phyloP scores from a whole-genome alignment of 2,329 filamentous ascomycete genomes.

The Bertia moriformis region DNA sequence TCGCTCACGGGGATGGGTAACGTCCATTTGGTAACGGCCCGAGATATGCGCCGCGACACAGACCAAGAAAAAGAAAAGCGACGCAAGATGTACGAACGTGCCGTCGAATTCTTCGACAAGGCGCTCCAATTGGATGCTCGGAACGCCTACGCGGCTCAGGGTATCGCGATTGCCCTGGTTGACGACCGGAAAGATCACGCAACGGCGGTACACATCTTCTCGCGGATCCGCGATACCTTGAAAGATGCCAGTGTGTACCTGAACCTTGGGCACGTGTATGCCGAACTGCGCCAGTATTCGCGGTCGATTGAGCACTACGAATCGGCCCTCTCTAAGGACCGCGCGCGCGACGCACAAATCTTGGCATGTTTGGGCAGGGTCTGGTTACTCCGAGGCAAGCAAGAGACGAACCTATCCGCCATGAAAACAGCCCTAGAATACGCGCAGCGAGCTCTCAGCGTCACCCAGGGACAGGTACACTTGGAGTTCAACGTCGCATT shows the following conservation, averaged over 20 bases:
- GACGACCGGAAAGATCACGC: conserved; percentile 88
- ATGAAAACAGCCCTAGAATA: conserved; percentile 41
- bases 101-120: conserved; percentile 97
- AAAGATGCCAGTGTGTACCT: conserved; percentile 79
- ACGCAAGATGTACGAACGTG: conserved; percentile 71
- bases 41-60: conserved; percentile 85
- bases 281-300: conserved; percentile 75
- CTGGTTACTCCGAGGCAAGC: conserved; percentile 52
- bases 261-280: conserved; percentile 86
- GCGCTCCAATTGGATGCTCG: conserved; percentile 84
- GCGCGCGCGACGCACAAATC: conserved; percentile 47
- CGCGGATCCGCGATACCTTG: conserved; percentile 78
- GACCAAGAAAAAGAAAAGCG: conserved; percentile 86
- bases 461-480: conserved; percentile 41
- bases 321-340: conserved; percentile 49
- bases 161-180: conserved; percentile 81
- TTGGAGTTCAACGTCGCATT: conserved; percentile 59
- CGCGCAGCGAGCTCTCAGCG: not conserved
- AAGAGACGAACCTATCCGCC: conserved; percentile 44
- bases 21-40: conserved; percentile 56
- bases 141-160: conserved; percentile 92
- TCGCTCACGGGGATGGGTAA: conserved; percentile 65
- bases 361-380: conserved; percentile 59
- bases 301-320: conserved; percentile 95
- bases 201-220: conserved; percentile 71